Evolutionary conservation across 495 filamentous ascomycete species (phyloP), one percentile per base, ranked within the genome.

Genomic region (Penicillium bialowiezense): DNA sequence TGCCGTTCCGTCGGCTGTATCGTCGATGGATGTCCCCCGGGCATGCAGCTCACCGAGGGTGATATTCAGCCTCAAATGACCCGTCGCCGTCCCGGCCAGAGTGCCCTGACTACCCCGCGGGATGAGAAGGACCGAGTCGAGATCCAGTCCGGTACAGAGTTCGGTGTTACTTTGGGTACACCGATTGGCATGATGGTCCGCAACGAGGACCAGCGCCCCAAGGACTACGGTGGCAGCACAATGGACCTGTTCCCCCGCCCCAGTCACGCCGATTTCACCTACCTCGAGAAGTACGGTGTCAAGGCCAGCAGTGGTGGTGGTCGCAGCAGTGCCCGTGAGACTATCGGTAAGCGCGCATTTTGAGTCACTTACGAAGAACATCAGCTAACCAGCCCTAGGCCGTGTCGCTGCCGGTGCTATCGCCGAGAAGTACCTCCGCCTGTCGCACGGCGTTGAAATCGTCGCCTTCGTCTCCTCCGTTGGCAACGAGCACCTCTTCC

Each of bases 11-110:
- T 95, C 59, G 88, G 87, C 67, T 90, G 87, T 67, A 92, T 93
- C 41, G 82, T 95, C 69, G 90, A 95, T 65, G 89, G 89, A 42
- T 86, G 81, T 61, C 93, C 93, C 7, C 91, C 93, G 0, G 91
- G 91, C 54, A 87, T 98, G 79, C 73, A 85, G 54, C 81, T 97
- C 64, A 88, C 85, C 41, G 91, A 96, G 69, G 78, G 74, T 49
- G 91, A 96, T 64, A 93, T 98, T 62, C 93, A 98, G 70, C 88
- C 90, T 34, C 93, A 97, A 69, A 85, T 98, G 81, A 95, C 86
- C 23, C 85, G 95, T 50, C 78, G 93, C 50, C 81, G 93, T 34
- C 93, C 93, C 9, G 93, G 93, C 33, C 95, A 98, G 69, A 89
- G 83, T 59, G 85, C 82, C 35, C 82, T 98, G 56, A 91, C 90